A percentile compares a stretch with the other conserved stretches of the same genome.
These are phyloP conservation scores for Cryphonectria radicalis DNA, from an alignment of 2,329 filamentous ascomycete genomes.

Conservation along the genomic window DNA sequence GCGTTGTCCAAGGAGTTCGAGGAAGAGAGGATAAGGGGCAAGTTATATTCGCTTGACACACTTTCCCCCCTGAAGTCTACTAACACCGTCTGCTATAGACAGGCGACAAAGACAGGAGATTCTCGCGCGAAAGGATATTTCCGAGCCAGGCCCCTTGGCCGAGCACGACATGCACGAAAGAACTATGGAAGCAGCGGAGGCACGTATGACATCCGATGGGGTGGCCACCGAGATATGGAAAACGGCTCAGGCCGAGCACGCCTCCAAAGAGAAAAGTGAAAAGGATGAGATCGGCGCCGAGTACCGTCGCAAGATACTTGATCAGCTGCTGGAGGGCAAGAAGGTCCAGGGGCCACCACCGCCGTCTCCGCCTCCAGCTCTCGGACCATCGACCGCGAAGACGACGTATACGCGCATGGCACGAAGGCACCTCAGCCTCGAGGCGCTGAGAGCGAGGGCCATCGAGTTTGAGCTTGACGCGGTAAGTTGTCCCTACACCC, in stretches of 20 bases:
- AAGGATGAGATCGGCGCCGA: not conserved
- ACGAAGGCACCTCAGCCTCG: slow-evolving; percentile 62
- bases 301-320: slow-evolving; percentile 46
- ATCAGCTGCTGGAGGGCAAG: slow-evolving; percentile 62
- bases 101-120: too few species aligned
- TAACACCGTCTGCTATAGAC: too few species aligned
- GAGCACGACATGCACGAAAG: too few species aligned
- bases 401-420: slow-evolving; percentile 68
- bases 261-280: not conserved
- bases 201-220: not conserved
- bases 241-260: not conserved
- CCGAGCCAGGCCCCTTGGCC: too few species aligned
- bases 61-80: too few species aligned
- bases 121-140: too few species aligned
- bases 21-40: too few species aligned
- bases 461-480: slow-evolving; percentile 62
- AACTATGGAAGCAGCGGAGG: too few species aligned
- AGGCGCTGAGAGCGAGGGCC: slow-evolving; percentile 60
- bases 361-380: not conserved
- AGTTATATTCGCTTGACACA: too few species aligned
- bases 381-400: not conserved
- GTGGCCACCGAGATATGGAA: not conserved
- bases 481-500: slow-evolving; percentile 41
- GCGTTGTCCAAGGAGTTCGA: too few species aligned
- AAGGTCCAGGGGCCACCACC: slow-evolving; percentile 38